Conservation (phyloP, 306 rosid species). For the Cyclanthera cordifolia region DNA sequence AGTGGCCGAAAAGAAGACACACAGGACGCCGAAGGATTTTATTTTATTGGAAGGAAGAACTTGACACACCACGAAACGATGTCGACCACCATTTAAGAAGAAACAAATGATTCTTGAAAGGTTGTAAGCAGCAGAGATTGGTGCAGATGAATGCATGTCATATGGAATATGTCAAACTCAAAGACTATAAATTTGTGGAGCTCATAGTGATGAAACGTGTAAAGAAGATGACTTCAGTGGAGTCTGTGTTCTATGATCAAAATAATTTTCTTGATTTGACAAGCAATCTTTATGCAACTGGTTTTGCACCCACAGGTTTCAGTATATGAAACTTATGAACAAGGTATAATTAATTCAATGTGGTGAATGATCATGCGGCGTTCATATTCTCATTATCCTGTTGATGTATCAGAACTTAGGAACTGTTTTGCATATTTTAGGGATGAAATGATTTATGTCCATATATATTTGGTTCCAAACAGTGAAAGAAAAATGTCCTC, state of each 20-base stretch:
- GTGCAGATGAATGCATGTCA: constrained; percentile 92
- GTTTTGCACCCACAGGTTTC: constrained; percentile 85
- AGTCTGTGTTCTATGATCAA: constrained; percentile 27
- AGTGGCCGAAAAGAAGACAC: too few species aligned
- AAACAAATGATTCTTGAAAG: too few species aligned
- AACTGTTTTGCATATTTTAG: constrained; percentile 84
- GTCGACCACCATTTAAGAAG: too few species aligned
- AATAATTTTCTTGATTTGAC: constrained; percentile 27
- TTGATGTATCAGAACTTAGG: constrained; percentile 68
- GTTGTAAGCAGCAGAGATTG: constrained; percentile 33
- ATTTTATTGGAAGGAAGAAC: too few species aligned
- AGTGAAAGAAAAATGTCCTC: constrained; percentile 45
- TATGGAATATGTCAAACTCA: constrained; percentile 48
- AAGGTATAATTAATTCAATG: constrained; percentile 77
- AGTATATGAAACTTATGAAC: constrained; percentile 61
- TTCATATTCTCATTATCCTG: constrained; percentile 76
- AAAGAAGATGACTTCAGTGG: constrained; percentile 70
- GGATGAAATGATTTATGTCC: constrained; percentile 77
- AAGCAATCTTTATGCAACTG: constrained; percentile 53
- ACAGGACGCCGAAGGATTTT: too few species aligned
- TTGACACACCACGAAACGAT: too few species aligned
- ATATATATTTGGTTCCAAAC: constrained; percentile 42
- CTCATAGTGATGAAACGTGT: constrained; percentile 89
- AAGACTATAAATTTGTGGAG: constrained; percentile 46
- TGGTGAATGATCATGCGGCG: constrained; percentile 99